These are phyloP conservation scores for Pyrenophora graminea DNA, from an alignment of 2,329 filamentous ascomycete genomes.

Conservation along the genomic window DNA sequence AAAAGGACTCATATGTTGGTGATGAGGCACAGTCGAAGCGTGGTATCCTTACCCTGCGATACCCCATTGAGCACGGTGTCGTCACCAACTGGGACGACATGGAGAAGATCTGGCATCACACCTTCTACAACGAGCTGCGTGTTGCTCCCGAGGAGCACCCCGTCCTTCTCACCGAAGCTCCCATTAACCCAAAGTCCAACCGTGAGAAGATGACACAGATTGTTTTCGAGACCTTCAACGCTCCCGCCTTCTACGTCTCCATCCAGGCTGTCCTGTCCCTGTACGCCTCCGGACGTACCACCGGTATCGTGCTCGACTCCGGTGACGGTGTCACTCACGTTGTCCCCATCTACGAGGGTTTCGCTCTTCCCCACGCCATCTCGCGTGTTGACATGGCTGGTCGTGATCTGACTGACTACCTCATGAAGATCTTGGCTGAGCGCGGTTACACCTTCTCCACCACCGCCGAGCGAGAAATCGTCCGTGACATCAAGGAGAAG, in stretches of 20 bases:
- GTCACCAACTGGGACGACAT: slow-evolving; percentile 99
- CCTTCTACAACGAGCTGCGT: slow-evolving; percentile 99
- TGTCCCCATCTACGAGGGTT: slow-evolving; percentile 99
- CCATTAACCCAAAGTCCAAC: slow-evolving; percentile 99
- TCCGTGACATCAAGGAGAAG: slow-evolving; percentile 99
- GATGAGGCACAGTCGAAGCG: slow-evolving; percentile 99
- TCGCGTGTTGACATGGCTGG: slow-evolving; percentile 99
- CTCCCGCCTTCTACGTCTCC: slow-evolving; percentile 99
- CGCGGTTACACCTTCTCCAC: slow-evolving; percentile 99
- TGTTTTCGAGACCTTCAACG: slow-evolving; percentile 99
- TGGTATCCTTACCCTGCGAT: slow-evolving; percentile 99
- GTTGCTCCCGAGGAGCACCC: slow-evolving; percentile 99
- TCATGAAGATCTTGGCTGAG: slow-evolving; percentile 99
- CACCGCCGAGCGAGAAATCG: slow-evolving; percentile 99
- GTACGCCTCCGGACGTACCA: slow-evolving; percentile 99
- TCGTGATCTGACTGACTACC: slow-evolving; percentile 99
- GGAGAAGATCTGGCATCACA: slow-evolving; percentile 99
- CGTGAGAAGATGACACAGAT: slow-evolving; percentile 99
- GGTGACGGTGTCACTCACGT: slow-evolving; percentile 99
- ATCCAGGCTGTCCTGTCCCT: slow-evolving; percentile 99
- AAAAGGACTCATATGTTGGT: slow-evolving; percentile 99
- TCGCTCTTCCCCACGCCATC: slow-evolving; percentile 99
- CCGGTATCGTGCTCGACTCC: slow-evolving; percentile 99
- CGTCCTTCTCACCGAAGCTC: slow-evolving; percentile 97
- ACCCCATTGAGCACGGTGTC: slow-evolving; percentile 99